These are phyloP conservation scores for Erysimum cheiranthoides DNA, from an alignment of 345 rosid genomes.

Conservation along the genomic window DNA sequence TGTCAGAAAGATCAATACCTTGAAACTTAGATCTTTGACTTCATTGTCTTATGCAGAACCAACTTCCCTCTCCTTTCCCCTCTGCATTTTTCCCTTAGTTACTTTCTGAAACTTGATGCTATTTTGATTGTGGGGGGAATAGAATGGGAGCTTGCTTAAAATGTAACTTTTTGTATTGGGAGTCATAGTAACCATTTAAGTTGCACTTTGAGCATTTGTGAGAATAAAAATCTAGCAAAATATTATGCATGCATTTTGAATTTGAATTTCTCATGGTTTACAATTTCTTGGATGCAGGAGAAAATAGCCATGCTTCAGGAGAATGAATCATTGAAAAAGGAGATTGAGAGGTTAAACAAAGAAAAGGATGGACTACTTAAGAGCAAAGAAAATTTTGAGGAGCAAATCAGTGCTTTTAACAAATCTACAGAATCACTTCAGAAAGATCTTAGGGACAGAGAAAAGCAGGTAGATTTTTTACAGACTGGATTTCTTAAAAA, in stretches of 20 bases:
- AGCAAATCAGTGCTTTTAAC: slow-evolving; percentile 69
- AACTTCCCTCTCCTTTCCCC: slow-evolving; percentile 18
- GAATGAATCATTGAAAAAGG: slow-evolving; percentile 65
- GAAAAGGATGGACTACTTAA: slow-evolving; percentile 67
- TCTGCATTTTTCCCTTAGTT: slow-evolving; percentile 10
- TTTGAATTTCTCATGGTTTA: slow-evolving; percentile 36
- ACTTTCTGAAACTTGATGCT: slow-evolving; percentile 9
- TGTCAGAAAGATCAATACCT: slow-evolving; percentile 23
- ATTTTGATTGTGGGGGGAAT: slow-evolving; percentile 17
- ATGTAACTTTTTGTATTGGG: slow-evolving; percentile 23
- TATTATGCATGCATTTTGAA: slow-evolving; percentile 11
- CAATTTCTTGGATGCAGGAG: slow-evolving; percentile 62
- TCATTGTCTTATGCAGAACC: slow-evolving; percentile 19
- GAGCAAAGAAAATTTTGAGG: slow-evolving; percentile 67
- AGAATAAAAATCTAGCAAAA: slow-evolving; percentile 4
- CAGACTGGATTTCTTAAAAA: slow-evolving; percentile 36
- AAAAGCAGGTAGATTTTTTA: slow-evolving; percentile 66
- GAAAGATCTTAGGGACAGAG: slow-evolving; percentile 86
- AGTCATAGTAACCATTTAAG: slow-evolving; percentile 2
- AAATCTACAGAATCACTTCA: slow-evolving; percentile 75
- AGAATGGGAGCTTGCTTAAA: background rate
- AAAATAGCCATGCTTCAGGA: slow-evolving; percentile 87
- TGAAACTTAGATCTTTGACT: slow-evolving; percentile 23
- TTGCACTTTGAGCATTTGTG: slow-evolving; percentile 9
- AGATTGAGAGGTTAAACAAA: slow-evolving; percentile 59